Evolutionary conservation across 768 basidiomycete species (phyloP), one percentile per base, ranked within the genome.

Genomic region (Suillus spraguei): DNA sequence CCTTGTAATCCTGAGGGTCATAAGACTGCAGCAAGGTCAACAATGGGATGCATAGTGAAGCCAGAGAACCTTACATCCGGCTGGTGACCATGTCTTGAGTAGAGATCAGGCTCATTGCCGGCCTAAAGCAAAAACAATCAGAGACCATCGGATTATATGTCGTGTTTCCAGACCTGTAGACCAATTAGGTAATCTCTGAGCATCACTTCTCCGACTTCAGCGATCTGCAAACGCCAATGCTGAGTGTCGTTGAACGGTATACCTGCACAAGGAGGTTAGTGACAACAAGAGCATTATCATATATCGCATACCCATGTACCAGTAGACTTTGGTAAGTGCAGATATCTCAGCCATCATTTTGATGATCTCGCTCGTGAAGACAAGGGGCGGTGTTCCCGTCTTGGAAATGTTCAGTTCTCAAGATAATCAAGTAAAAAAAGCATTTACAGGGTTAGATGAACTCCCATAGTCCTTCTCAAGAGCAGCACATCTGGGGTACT

Each of bases 71-170:
- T 13, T 44, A 70, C 68, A 1, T 60, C 62, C 0, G 70, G 61
- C 22, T 80, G 74, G 52, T 78, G 78, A 14, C 75, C 72, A 64
- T 80, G 79, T 41, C 76, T 78, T 11, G 80, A 75, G 66, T 88
- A 94, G 66, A 92, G 82, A 78, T 94, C 91, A 17, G 91, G 91
- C 74, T 93, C 91, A 70, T 93, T 92, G 3, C 87, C 90, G 1
- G 86, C 83, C 71, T 91, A 87, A 9, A 39, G 36, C 8, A 17
- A 56, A 41, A 41, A 24, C 32, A 47, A 14, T 14, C 16, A 28
- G 10, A 46, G 13, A 36, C 17, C 4, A 13, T 24, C 24, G 20
- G 8, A 33, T 36, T 24, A 32, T 36, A n/a, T 6, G 42, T 44
- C 41, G 9, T 2, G 38, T 20, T 28, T 39, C 16, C 67, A 32